Conservation (phyloP, 345 rosid species). For the Euphorbia pulcherrima region DNA sequence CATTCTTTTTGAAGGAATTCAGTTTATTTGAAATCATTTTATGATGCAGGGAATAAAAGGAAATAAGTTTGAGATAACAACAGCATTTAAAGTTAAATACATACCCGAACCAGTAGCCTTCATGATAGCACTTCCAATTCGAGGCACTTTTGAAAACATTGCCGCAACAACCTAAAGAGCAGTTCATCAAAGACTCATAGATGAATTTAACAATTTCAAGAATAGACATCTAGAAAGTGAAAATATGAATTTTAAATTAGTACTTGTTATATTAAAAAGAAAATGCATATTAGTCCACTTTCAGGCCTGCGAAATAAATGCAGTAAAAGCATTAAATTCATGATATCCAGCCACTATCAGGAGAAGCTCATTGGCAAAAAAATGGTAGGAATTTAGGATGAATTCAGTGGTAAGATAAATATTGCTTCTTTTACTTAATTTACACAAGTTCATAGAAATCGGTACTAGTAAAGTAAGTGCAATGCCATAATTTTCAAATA, state of each 20-base stretch:
- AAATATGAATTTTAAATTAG: not conserved
- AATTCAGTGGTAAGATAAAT: not conserved
- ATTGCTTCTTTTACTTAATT: not conserved
- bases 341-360: not conserved
- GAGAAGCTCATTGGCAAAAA: not conserved
- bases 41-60: no score
- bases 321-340: not conserved
- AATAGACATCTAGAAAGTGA: not conserved
- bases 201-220: not conserved
- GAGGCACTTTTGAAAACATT: conserved; percentile 91
- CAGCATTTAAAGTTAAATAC: no score
- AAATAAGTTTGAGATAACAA: no score
- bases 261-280: no score
- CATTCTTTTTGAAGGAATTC: no score
- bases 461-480: not conserved
- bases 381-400: not conserved
- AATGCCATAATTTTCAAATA: not conserved
- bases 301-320: not conserved
- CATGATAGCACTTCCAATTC: conserved; percentile 75
- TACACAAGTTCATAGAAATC: not conserved
- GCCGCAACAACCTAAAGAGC: conserved; percentile 76
- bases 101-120: conserved; percentile 74
- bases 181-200: conserved; percentile 20
- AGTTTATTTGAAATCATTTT: no score
- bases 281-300: not conserved